phyloP scores from a whole-genome alignment of 1,284 basidiomycete species.

The Puccinia hordei region DNA sequence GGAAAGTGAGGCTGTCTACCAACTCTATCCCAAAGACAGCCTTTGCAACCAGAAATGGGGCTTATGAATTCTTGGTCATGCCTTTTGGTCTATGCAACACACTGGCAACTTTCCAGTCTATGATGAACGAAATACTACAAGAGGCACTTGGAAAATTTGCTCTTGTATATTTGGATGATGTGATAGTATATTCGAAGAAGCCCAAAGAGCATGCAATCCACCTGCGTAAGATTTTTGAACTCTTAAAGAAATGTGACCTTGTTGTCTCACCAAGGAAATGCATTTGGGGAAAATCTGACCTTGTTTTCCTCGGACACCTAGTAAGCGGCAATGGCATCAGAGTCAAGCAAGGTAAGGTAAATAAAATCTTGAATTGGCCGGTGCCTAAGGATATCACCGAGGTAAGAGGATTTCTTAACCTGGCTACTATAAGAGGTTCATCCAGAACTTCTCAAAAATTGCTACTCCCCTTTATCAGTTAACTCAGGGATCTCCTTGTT shows the following conservation, averaged over 20 bases:
- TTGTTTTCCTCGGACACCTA: constrained; percentile 9
- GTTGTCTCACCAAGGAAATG: not conserved
- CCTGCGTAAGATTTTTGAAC: constrained; percentile 2
- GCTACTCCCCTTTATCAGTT: constrained; percentile 19
- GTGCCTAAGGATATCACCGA: not conserved
- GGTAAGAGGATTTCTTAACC: constrained; percentile 21
- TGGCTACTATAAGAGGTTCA: constrained; percentile 26
- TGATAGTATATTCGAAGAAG: constrained; percentile 8
- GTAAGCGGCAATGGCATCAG: not conserved
- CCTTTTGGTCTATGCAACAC: too few species aligned
- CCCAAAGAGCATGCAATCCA: not conserved
- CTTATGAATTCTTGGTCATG: too few species aligned
- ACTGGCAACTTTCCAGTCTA: constrained; percentile 25
- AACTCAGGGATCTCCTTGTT: constrained; percentile 11
- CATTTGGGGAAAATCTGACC: not conserved
- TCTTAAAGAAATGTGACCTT: not conserved
- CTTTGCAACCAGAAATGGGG: too few species aligned
- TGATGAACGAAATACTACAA: not conserved
- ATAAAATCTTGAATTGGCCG: not conserved
- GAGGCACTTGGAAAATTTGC: constrained; percentile 1
- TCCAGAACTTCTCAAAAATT: constrained; percentile 1
- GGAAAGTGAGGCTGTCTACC: not conserved
- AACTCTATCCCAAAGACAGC: too few species aligned
- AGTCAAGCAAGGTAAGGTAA: not conserved
- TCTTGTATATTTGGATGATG: constrained; percentile 7